Base-by-base conservation (phyloP, 116 monocot genomes). In the Cymodocea nodosa region DNA sequence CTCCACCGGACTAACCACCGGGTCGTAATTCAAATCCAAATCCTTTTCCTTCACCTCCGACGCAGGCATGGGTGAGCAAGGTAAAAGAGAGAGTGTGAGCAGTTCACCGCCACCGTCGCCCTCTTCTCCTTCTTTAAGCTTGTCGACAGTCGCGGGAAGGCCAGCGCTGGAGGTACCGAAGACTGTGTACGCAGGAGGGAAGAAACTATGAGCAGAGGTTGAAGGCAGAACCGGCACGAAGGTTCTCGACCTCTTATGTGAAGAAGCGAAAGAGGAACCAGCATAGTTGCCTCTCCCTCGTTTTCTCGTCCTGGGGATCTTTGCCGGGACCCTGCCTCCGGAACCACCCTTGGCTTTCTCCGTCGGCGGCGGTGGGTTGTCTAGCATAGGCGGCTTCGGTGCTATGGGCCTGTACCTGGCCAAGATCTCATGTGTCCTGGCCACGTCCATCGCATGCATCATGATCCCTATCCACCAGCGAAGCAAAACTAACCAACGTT, bases 341-440 rank as follows among this genome's bases (percentile, higher is more conserved):
- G 59, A 3, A 13, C 16, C 60, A 17, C 54, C 56, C 4, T 63
- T 17, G 12, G 56, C 12, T 59, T 56, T 71, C 67, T 60, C 66
- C 60, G 48, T 62, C 17, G 68, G 66, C n/a, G 63, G 20, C 25
- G 37, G 48, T 13, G 68, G 15, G 49, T 59, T 35, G 19, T 52
- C 51, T 0, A 71, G 55, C 44, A 72, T 19, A 37, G 71, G 50
- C 10, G 95, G 91, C 66, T 78, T 90, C 22, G 97, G 97, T 37
- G 91, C 97, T 55, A 91, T 97, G 61, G 92, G 92, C 17, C 88
- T 63, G 78, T 78, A 97, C 67, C 85, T 64, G 17, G 97, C 70
- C 74, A 97, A 71, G 75, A 97, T 97, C 81, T 91, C 92, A 52
- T 87, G 81, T 25, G 88, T 75, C 69, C 85, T 88, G 62, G 85